Base-by-base conservation (phyloP, 176 grass and related monocot genomes). In the Oryza glumipatula region DNA sequence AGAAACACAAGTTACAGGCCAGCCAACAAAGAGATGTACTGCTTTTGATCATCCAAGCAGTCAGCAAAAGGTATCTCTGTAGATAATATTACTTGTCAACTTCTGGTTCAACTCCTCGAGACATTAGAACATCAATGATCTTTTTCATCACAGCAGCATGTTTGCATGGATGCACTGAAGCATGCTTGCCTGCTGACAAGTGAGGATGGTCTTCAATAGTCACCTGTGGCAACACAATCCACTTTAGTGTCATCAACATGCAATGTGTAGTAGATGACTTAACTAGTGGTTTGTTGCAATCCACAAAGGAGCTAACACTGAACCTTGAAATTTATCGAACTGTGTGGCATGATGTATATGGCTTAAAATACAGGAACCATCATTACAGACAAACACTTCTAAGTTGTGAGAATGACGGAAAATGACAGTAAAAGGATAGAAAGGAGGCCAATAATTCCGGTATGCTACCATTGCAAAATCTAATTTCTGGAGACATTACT, bases 151-250 rank as follows among this genome's bases (percentile, higher is more conserved):
- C 93, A 76, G 91, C 93, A 19, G 91, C 91, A 32, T 98, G 96
- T 52, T 90, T 92, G 77, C 96, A 98, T 28, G 96, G 96, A 84
- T 98, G 96, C 11, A 98, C 88, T 61, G 93, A 91, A 60, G 96
- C 93, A 68, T 98, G 96, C 93, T 95, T 95, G 68, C 91, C 96
- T 48, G 67, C 88, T 33, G 86, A 78, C 69, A 98, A 79, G 83
- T 98, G 93, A 70, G 96, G 93, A 88, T 98, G 96, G 35, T 98
- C 93, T 86, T 98, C 96, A 83, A 94, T 98, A 80, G 96, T 98
- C 73, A 98, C 96, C 96, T 98, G 96, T 32, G 54, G 26, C 49
- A 68, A 82, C 30, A 26, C 39, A 77, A 41, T 10, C 33, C 2
- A 47, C 21, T 6, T 80, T 74, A 74, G 21, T 48, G 67, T 30